Percentiles rank a stretch among this genome's conserved stretches.
These are phyloP conservation scores for Suillus luteus DNA, from an alignment of 768 basidiomycete species.

Conservation along the genomic window DNA sequence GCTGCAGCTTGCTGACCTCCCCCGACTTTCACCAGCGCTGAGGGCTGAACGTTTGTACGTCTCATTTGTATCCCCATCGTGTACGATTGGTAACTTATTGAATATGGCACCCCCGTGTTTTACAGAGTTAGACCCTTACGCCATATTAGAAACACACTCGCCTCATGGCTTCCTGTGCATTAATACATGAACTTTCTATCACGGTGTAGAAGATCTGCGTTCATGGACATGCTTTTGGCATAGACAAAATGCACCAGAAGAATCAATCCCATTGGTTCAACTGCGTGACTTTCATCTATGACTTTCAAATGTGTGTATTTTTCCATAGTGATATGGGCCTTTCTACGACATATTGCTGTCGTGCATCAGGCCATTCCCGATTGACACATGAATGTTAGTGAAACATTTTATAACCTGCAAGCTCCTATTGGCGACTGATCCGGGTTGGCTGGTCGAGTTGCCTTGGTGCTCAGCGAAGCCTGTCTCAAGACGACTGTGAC, in stretches of 20 bases:
- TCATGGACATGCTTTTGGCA: not conserved
- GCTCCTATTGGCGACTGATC: not conserved
- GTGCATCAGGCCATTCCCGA: not conserved
- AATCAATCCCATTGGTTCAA: not conserved
- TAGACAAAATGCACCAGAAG: no score
- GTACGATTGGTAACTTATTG: not conserved
- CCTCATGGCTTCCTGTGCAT: not conserved
- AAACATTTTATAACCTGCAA: not conserved
- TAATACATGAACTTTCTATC: not conserved
- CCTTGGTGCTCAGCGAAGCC: not conserved
- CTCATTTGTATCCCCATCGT: not conserved
- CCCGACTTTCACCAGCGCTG: not conserved
- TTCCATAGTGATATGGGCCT: not conserved
- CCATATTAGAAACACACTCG: not conserved
- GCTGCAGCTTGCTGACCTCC: not conserved
- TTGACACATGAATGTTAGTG: not conserved
- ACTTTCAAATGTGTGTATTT: not conserved
- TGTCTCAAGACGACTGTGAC: not conserved
- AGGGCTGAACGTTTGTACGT: not conserved
- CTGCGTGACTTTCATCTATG: not conserved
- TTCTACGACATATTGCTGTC: not conserved
- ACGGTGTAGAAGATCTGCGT: not conserved
- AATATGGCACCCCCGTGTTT: not conserved
- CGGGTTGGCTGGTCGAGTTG: not conserved
- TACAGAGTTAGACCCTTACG: not conserved